Conservation (phyloP, 305 asterid species). For the Vinca major region DNA sequence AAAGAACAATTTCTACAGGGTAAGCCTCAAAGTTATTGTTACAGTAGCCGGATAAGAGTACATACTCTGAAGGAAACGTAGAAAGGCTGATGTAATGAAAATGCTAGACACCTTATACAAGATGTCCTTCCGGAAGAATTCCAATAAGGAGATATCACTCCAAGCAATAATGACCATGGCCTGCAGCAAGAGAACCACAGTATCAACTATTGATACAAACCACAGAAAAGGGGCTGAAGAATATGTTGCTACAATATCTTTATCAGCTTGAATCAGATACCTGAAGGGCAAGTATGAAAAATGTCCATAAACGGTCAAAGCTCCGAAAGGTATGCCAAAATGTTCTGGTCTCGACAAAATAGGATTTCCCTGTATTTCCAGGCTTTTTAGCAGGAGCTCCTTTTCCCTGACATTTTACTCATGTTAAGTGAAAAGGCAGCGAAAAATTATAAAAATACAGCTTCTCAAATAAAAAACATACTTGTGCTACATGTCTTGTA, state of each 20-base stretch:
- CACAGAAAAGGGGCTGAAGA: conserved; percentile 14
- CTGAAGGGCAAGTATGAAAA: conserved; percentile 76
- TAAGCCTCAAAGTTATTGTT: not conserved
- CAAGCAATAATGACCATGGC: conserved; percentile 72
- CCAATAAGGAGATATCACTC: conserved; percentile 52
- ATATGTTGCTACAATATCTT: conserved; percentile 4
- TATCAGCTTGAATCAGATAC: conserved; percentile 28
- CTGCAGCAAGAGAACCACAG: conserved; percentile 39
- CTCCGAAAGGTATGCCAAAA: conserved; percentile 98
- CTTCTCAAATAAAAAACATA: conserved; percentile 21
- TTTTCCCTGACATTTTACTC: conserved; percentile 56
- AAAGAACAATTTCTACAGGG: not conserved
- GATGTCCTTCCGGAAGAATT: conserved; percentile 54
- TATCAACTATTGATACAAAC: conserved; percentile 21
- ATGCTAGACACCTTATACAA: conserved; percentile 66
- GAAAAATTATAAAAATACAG: conserved; percentile 12
- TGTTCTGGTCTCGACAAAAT: conserved; percentile 86
- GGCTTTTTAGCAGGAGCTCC: conserved; percentile 32
- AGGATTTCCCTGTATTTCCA: conserved; percentile 74
- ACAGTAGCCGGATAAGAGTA: conserved; percentile 14
- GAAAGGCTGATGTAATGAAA: conserved; percentile 86
- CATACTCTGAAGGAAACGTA: conserved; percentile 92
- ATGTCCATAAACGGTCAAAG: conserved; percentile 97
- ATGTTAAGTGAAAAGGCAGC: conserved; percentile 25
- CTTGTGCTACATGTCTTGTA: conserved; percentile 45